Conservation (phyloP, 805 yeast species). For the Yamadazyma sp. region DNA sequence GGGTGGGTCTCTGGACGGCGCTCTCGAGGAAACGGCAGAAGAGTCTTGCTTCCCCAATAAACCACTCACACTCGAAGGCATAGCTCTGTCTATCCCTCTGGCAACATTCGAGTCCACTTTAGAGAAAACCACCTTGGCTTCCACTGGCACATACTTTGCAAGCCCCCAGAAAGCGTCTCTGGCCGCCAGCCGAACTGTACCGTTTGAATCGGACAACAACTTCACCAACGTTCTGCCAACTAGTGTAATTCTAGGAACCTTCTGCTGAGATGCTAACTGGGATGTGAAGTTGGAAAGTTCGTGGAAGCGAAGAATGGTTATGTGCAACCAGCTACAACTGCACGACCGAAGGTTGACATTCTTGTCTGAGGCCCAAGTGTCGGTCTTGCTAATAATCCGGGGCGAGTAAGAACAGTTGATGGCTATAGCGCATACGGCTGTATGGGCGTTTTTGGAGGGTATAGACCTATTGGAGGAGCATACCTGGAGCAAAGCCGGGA, state of each 20-base stretch:
- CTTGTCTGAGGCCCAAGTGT: slow-evolving; percentile 60
- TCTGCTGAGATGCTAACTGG: slow-evolving; percentile 6
- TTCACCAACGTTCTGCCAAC: slow-evolving; percentile 45
- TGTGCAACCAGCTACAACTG: slow-evolving; percentile 68
- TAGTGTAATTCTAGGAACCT: slow-evolving; percentile 13
- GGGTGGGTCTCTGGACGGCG: neutral
- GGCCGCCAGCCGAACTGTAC: slow-evolving; percentile 73
- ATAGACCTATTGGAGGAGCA: slow-evolving; percentile 64
- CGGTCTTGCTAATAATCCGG: slow-evolving; percentile 51
- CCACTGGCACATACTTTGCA: slow-evolving; percentile 51
- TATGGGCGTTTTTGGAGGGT: slow-evolving; percentile 57
- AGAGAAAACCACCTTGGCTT: slow-evolving; percentile 43
- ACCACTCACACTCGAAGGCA: slow-evolving; percentile 7
- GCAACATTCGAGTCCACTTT: slow-evolving; percentile 46
- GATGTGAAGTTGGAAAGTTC: slow-evolving; percentile 20
- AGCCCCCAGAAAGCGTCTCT: slow-evolving; percentile 75
- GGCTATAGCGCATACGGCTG: slow-evolving; percentile 55
- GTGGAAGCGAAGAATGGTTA: slow-evolving; percentile 55
- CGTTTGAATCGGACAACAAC: slow-evolving; percentile 77
- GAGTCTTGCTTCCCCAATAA: too few relatives aligned
- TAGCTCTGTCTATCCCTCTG: slow-evolving; percentile 40
- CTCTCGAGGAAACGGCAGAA: neutral
- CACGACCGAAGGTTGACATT: slow-evolving; percentile 68
- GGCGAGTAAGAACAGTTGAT: slow-evolving; percentile 53
- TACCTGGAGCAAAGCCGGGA: slow-evolving; percentile 50